phyloP scores from a whole-genome alignment of 176 grass and related monocot genomes.

The Triticum monococcum region DNA sequence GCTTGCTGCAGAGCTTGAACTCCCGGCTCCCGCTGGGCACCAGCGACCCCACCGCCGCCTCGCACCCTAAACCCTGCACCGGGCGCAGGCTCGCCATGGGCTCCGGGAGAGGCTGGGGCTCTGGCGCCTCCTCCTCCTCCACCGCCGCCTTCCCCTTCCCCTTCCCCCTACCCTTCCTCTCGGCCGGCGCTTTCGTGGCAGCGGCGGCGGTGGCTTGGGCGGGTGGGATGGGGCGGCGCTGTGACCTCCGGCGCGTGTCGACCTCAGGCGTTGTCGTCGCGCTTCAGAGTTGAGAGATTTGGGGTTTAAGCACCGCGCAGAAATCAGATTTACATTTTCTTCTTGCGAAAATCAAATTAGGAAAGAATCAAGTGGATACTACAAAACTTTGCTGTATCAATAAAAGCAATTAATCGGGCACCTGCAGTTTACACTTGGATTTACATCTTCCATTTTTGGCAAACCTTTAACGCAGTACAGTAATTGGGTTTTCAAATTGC shows the following conservation, averaged over 20 bases:
- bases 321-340: constrained; percentile 15
- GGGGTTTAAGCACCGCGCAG: neutral
- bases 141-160: neutral
- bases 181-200: neutral
- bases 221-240: neutral
- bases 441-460: too few species aligned
- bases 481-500: too few species aligned
- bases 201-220: neutral
- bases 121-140: neutral
- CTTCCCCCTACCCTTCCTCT: neutral
- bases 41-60: constrained; percentile 60
- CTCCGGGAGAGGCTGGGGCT: neutral
- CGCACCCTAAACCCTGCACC: constrained; percentile 49
- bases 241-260: neutral
- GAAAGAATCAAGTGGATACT: too few species aligned
- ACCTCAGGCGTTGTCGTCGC: neutral
- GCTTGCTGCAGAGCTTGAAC: constrained; percentile 69
- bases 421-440: too few species aligned
- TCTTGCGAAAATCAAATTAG: neutral
- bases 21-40: constrained; percentile 54
- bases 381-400: too few species aligned
- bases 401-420: too few species aligned
- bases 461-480: too few species aligned
- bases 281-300: neutral
- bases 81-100: constrained; percentile 43